Conservation (phyloP, 306 rosid species). For the Medicago truncatula region MtrunA17r5.0-ANR NC_053043.1:8232501-8233000, state of each 20-base stretch:
- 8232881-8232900: background rate
- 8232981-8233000: slow-evolving; percentile 37
- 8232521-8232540: background rate
- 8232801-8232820: too few relatives aligned
- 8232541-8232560: background rate
- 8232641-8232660: background rate
- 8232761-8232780: background rate
- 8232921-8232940: slow-evolving; percentile 29
- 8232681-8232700: background rate
- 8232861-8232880: too few relatives aligned
- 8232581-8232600: background rate
- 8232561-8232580: background rate
- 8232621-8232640: background rate
- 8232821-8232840: too few relatives aligned
- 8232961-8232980: slow-evolving; percentile 36
- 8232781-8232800: background rate
- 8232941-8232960: slow-evolving; percentile 39
- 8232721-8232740: too few relatives aligned
- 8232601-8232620: background rate
- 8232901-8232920: background rate
- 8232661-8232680: background rate
- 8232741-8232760: background rate
- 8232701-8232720: too few relatives aligned
- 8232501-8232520: background rate
- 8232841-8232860: too few relatives aligned